Conservation (phyloP, 176 grass and related monocot genomes). For the Cocos nucifera region DNA sequence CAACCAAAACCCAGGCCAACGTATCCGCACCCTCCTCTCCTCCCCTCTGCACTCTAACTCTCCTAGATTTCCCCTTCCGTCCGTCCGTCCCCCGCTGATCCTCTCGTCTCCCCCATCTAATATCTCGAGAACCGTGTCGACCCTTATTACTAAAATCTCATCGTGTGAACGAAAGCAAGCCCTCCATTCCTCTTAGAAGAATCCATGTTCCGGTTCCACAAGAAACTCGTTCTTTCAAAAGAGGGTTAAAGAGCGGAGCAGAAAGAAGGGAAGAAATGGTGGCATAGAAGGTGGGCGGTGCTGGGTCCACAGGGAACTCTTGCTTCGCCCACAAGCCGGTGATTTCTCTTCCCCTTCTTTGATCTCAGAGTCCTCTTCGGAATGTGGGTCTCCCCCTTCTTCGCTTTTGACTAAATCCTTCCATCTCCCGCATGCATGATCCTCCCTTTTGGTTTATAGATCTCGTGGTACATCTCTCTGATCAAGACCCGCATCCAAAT, state of each 20-base stretch:
- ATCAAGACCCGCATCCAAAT: neutral
- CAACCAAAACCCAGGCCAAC: no score
- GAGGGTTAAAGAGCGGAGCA: neutral
- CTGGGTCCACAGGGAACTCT: slow-evolving; percentile 21
- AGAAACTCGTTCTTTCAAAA: neutral
- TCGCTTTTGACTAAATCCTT: slow-evolving; percentile 7
- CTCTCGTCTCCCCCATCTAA: no score
- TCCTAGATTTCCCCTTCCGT: no score
- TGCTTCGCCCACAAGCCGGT: slow-evolving; percentile 25
- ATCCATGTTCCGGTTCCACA: neutral
- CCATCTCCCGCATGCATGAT: neutral
- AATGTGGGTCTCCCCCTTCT: slow-evolving; percentile 11
- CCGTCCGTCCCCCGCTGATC: no score
- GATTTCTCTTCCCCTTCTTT: neutral
- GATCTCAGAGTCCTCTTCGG: slow-evolving; percentile 9
- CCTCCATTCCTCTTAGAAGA: neutral
- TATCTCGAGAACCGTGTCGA: no score
- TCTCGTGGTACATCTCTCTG: neutral
- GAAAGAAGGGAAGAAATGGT: slow-evolving; percentile 11
- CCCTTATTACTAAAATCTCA: no score
- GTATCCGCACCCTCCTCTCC: no score
- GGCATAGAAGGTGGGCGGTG: slow-evolving; percentile 21
- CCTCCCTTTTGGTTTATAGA: neutral
- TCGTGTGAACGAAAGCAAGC: no score
- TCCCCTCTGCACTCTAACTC: no score